phyloP scores from a whole-genome alignment of 108 stramenopile species.

The Cylindrotheca fusiformis region DNA sequence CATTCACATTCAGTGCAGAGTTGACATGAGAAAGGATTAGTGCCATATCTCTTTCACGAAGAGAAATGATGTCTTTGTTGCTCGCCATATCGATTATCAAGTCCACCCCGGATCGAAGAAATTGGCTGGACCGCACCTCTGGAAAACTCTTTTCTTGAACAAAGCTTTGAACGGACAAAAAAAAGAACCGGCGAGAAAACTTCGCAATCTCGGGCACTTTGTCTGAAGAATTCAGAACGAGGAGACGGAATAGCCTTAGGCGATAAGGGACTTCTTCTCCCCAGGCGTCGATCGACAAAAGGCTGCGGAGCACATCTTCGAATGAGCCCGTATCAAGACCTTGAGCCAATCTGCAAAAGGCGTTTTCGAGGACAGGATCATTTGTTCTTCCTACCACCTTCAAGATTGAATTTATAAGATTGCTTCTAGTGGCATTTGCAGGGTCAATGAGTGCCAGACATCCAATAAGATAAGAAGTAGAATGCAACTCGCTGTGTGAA shows the following conservation, averaged over 20 bases:
- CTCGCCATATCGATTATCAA: conserved; percentile 43
- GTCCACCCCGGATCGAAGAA: neutral
- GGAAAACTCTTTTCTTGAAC: neutral
- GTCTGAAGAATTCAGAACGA: conserved; percentile 5
- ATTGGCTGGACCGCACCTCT: neutral
- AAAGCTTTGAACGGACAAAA: conserved; percentile 1
- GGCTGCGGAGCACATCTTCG: conserved; percentile 4
- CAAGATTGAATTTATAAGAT: conserved; percentile 1
- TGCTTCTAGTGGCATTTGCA: neutral
- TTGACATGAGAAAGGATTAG: conserved; percentile 49
- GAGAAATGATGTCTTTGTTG: conserved; percentile 44
- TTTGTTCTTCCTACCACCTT: neutral
- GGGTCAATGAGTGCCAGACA: conserved; percentile 11
- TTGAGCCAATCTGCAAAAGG: conserved; percentile 10
- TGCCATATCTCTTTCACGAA: conserved; percentile 60
- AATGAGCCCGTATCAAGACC: conserved; percentile 14
- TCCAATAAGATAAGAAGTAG: conserved; percentile 27
- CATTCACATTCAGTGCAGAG: conserved; percentile 14
- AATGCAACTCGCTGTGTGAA: too few species aligned
- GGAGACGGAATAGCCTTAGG: conserved; percentile 11
- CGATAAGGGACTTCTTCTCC: neutral
- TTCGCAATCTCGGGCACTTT: conserved; percentile 5
- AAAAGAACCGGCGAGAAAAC: conserved; percentile 1
- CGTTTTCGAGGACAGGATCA: conserved; percentile 4
- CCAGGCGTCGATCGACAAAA: conserved; percentile 1